Conservation (phyloP, 2,329 filamentous ascomycete species). For the Samsoniella hepiali region DNA sequence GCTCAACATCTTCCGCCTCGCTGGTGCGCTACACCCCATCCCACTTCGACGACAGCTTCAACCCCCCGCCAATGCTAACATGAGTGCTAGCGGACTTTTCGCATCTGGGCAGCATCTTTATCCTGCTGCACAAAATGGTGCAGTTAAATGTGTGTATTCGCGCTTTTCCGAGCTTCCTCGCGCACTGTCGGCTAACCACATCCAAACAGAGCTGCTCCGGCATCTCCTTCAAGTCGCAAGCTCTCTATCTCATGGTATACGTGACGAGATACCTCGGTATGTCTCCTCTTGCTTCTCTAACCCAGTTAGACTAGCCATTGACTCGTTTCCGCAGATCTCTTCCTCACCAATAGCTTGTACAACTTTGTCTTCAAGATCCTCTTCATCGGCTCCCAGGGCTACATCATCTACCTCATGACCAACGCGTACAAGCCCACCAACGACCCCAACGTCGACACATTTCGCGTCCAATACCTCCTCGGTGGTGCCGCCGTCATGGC, state of each 20-base stretch:
- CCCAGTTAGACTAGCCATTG: constrained; percentile 8
- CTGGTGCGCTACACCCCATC: constrained; percentile 41
- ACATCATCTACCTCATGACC: constrained; percentile 97
- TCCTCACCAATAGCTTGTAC: constrained; percentile 81
- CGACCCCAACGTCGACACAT: constrained; percentile 94
- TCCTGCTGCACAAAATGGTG: constrained; percentile 95
- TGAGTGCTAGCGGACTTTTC: constrained; percentile 75
- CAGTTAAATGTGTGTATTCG: constrained; percentile 70
- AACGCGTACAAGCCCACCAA: constrained; percentile 97
- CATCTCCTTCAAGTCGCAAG: constrained; percentile 98
- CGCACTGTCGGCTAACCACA: constrained; percentile 24
- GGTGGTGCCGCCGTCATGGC: constrained; percentile 76
- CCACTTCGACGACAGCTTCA: constrained; percentile 3
- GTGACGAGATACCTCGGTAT: constrained; percentile 84
- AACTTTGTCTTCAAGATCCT: constrained; percentile 95
- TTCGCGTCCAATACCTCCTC: constrained; percentile 92
- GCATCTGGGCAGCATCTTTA: constrained; percentile 90
- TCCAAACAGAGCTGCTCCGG: constrained; percentile 95
- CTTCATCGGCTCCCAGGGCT: constrained; percentile 85
- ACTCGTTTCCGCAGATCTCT: constrained; percentile 60
- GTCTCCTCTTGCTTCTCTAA: constrained; percentile 19
- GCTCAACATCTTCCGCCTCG: constrained; percentile 58
- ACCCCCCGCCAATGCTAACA: constrained; percentile 23
- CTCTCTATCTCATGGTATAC: constrained; percentile 91
- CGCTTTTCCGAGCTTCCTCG: not conserved